Base-by-base conservation (phyloP, 768 basidiomycete species). In the Kockovaella imperatae region DNA sequence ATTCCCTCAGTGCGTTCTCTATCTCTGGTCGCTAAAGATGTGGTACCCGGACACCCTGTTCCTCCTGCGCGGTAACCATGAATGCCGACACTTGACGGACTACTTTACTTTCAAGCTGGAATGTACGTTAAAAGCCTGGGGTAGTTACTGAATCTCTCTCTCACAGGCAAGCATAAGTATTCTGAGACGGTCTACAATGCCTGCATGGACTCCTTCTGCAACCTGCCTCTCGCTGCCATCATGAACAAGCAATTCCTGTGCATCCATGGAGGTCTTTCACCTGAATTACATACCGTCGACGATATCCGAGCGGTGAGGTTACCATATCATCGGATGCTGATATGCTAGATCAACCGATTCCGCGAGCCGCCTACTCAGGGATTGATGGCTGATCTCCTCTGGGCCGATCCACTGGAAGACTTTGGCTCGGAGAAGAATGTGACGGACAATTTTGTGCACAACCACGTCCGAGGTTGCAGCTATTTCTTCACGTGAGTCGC, bases 201-300 rank as follows among this genome's bases (percentile, higher is more conserved):
- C 23, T 90, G 87, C 78, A 93, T 96, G 89, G 87, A 95, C 24
- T 87, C 87, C 0, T 97, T 99, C 76, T 96, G 91, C 68, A 78
- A 86, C 0, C 79, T 99, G 0, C 95, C 95, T 2, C 79, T 99
- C 7, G 93, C 93, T 1, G 95, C 95, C 26, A 72, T 99, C 65
- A 97, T 97, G 93, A 99, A 99, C 77, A 96, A 96, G 69, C 95
- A 97, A 72, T 99, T 99, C 73, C 76, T 97, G 42, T 99, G 93
- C 72, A 95, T 97, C 52, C 95, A 99, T 53, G 95, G 95, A 25
- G 95, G 95, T 15, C 77, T 99, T 13, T 91, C 87, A 0, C 95
- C 95, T 0, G 95, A 99, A 68, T 74, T 99, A 31, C 83, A 88
- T 57, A 96, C 93, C 3, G 78, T 99, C 38, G 93, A 99, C 62